Evolutionary conservation across 306 rosid genomes (phyloP), one percentile per base, ranked within the genome.

Genomic region (Heteromeles arbutifolia): DNA sequence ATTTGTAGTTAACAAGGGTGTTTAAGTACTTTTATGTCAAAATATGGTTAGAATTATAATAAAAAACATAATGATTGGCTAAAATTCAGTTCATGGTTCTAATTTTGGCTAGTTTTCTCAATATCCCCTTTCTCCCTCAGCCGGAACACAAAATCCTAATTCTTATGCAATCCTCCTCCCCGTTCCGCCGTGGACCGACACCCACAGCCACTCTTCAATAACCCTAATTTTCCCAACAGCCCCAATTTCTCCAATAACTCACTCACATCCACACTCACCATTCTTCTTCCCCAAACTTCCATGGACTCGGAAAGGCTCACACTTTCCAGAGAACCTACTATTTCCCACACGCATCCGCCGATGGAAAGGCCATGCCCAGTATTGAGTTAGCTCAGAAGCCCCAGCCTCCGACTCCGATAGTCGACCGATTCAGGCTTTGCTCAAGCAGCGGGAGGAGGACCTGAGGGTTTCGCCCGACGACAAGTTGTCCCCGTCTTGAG

Each of bases 401-500:
- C 48, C 73, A 90, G 34, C 80, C 87, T n/a, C 66, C 90, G 32
- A 85, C 87, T 37, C 69, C 90, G 24, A 83, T 92, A 10, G 73
- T 91, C 7, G 93, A 86, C 18, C 85, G 96, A 24, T 95, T 89
- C 82, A 89, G 82, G 91, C 87, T 6, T 72, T 89, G 78, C 74
- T 92, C 28, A 86, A 88, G 87, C 92, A 89, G 69, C 89, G 97
- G 21, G 97, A 89, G 57, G 93, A 90, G 22, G 90, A 90, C 39
- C 80, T 90, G 8, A 83, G 96, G 79, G 75, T 57, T 39, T 77
- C 78, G n/a, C 81, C 83, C 11, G 82, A 78, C 7, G 89, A 82
- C 32, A 78, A 63, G 48, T 84, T 77, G 54, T 83, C 85, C 58
- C 83, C 71, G 57, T 31, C 34, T 4, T 31, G 6, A 31, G 34